These are phyloP conservation scores for Luvunga scandens DNA, from an alignment of 345 rosid genomes.

Conservation along the genomic window DNA sequence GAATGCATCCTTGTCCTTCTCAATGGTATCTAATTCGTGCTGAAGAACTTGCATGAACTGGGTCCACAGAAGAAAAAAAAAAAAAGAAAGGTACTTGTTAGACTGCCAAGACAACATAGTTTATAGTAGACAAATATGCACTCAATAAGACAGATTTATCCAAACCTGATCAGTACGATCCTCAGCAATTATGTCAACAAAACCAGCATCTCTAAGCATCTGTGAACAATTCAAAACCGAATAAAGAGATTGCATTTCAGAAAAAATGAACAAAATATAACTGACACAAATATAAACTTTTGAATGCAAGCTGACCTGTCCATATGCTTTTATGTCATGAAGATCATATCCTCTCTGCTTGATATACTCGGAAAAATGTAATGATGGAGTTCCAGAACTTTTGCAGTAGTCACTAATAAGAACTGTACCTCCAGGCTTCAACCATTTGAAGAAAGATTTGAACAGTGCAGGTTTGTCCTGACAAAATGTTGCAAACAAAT, in stretches of 20 bases:
- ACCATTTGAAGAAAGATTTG: constrained; percentile 84
- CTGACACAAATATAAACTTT: constrained; percentile 14
- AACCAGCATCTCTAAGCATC: constrained; percentile 94
- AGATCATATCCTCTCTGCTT: constrained; percentile 95
- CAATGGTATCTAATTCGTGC: constrained; percentile 59
- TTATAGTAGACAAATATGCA: neutral
- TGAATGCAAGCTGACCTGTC: constrained; percentile 51
- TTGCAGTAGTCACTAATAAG: constrained; percentile 93
- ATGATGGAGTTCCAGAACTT: constrained; percentile 61
- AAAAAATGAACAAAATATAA: neutral
- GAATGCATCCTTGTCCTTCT: constrained; percentile 74
- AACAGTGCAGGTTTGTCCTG: constrained; percentile 94
- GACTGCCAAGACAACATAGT: neutral
- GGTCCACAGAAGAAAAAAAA: constrained; percentile 14
- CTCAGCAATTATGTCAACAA: constrained; percentile 66
- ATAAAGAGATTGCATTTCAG: constrained; percentile 1
- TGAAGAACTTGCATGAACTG: constrained; percentile 78
- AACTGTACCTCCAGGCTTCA: constrained; percentile 92
- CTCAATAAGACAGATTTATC: neutral
- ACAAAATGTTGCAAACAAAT: constrained; percentile 9
- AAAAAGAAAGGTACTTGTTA: neutral
- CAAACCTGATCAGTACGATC: constrained; percentile 82
- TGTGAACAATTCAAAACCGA: constrained; percentile 13
- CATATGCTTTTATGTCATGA: constrained; percentile 73
- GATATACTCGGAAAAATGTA: constrained; percentile 67